Evolutionary conservation across 208 protist genomes (phyloP), one percentile per base, ranked within the genome.

Genomic region (Leishmania aethiopica): DNA sequence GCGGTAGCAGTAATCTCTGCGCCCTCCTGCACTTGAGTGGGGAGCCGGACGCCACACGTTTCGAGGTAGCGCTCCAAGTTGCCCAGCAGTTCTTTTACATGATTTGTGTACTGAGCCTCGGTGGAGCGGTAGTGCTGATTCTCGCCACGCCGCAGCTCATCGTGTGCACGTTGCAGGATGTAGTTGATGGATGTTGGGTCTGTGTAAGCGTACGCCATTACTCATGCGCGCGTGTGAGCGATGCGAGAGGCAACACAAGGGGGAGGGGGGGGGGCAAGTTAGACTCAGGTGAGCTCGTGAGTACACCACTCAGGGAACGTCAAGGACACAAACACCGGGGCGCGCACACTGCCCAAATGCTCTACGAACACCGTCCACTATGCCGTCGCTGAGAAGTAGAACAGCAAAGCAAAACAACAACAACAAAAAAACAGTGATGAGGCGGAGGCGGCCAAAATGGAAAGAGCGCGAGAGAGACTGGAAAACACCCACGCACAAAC

Each of bases 11-110:
- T 60, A 3, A 60, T 53, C 42, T 81, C 60, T 5, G 70, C 45
- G 1, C 77, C 82, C 25, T 79, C 79, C 59, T 70, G 59, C 42
- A 84, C 55, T 19, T 84, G 74, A n/a, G 60, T 19, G 7, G 84
- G 84, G 7, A 88, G 79, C 10, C 53, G 75, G 70, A 88, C 80
- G 15, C 84, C 80, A 32, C 77, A 81, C 64, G 84, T 78, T 37
- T 86, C 78, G 35, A 88, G 85, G 75, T 88, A 88, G 51, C 64
- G 76, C 75, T 88, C 85, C n/a, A 88, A 51, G 53, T 83, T 83
- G n/a, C 67, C 57, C 28, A 86, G 55, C 1, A 83, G 71, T 71
- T 88, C 74, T 47, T 77, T 80, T 6, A 88, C 78, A 55, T 85
- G 81, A 45, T 78, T 78, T 2, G 71, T 80, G 74, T 81, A 84